Percentiles rank a stretch among this genome's conserved stretches.
These are phyloP conservation scores for Beauveria asiatica DNA, from an alignment of 2,329 filamentous ascomycete species.

Conservation along the genomic window DNA sequence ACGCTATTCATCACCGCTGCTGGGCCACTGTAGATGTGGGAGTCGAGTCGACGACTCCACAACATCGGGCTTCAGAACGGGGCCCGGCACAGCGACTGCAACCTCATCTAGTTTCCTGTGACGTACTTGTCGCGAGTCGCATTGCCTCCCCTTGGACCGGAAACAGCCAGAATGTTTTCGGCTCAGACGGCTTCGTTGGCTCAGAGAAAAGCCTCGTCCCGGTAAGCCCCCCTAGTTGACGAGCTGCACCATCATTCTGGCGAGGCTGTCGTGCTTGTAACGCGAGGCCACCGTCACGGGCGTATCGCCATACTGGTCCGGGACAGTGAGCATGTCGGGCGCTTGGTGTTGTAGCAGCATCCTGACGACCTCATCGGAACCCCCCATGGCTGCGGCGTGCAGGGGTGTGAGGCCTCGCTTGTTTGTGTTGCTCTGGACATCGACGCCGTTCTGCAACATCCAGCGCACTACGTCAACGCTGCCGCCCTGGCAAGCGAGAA, in stretches of 20 bases:
- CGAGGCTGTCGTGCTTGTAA: slow-evolving; percentile 8
- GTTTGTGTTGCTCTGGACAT: neutral
- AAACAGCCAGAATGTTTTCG: neutral
- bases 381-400: slow-evolving; percentile 7
- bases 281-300: slow-evolving; percentile 7
- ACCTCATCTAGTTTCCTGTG: slow-evolving; percentile 1
- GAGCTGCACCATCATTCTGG: slow-evolving; percentile 6
- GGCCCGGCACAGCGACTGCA: neutral
- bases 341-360: slow-evolving; percentile 1
- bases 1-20: neutral
- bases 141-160: neutral
- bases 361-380: slow-evolving; percentile 4
- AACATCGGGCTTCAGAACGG: neutral
- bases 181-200: neutral
- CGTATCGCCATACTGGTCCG: slow-evolving; percentile 1
- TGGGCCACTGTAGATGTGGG: neutral
- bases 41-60: neutral
- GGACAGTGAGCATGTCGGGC: neutral
- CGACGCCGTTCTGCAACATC: slow-evolving; percentile 7
- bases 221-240: neutral
- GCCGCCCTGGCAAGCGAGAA: slow-evolving; percentile 6
- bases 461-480: slow-evolving; percentile 1
- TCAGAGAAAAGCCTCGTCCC: neutral
- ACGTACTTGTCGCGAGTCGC: neutral
- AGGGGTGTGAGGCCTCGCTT: slow-evolving; percentile 4